phyloP scores from a whole-genome alignment of 202 grass and related monocot species.

The Sporobolus alterniflorus region DNA sequence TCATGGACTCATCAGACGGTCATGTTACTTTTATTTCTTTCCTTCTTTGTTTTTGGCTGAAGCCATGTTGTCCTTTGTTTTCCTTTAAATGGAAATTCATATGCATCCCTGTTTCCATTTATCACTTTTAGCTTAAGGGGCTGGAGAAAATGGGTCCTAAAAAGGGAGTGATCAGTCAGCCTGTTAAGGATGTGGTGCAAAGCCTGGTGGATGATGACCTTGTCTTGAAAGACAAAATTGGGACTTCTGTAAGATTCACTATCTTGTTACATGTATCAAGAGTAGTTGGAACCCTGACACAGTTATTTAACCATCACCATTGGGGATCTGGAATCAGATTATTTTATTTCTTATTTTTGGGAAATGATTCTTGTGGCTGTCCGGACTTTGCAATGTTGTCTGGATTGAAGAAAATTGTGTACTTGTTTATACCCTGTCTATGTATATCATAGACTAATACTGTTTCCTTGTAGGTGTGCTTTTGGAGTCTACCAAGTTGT shows the following conservation, averaged over 20 bases:
- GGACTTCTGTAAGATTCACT: constrained; percentile 76
- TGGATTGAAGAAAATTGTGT: neutral
- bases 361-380: constrained; percentile 20
- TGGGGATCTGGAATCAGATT: neutral
- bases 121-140: constrained; percentile 76
- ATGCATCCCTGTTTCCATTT: neutral
- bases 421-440: neutral
- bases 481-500: constrained; percentile 99
- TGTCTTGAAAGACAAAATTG: constrained; percentile 98
- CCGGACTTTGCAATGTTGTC: neutral
- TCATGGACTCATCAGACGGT: neutral
- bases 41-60: neutral
- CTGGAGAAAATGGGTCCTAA: constrained; percentile 97
- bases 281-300: neutral
- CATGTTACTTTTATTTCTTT: neutral
- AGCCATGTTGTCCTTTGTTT: neutral
- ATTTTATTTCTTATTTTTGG: neutral
- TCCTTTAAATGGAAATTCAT: constrained; percentile 5
- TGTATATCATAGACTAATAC: neutral
- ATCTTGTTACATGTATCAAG: constrained; percentile 10
- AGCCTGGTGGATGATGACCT: constrained; percentile 98
- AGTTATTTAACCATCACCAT: neutral
- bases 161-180: constrained; percentile 95
- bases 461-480: constrained; percentile 80
- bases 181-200: constrained; percentile 97